Conservation (phyloP, 2,329 filamentous ascomycete species). For the Aspergillus flavus region DNA sequence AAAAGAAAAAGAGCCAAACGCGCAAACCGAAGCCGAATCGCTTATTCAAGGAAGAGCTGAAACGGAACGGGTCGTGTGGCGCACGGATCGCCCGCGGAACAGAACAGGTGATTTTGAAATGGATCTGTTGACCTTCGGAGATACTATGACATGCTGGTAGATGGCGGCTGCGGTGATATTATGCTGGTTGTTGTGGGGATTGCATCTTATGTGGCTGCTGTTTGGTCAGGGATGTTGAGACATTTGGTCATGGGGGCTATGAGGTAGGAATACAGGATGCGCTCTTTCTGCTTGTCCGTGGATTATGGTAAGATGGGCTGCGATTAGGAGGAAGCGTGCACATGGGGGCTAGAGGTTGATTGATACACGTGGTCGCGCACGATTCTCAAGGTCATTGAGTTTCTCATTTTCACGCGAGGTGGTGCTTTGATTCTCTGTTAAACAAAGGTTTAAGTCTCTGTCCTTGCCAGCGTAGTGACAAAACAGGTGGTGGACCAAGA, state of each 20-base stretch:
- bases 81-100: background rate
- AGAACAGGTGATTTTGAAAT: background rate
- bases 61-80: background rate
- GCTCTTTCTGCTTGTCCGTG: background rate
- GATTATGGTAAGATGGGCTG: background rate
- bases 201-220: background rate
- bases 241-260: background rate
- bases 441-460: background rate
- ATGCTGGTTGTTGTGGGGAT: background rate
- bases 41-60: background rate
- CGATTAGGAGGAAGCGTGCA: background rate
- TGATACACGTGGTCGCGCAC: background rate
- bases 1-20: background rate
- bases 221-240: background rate
- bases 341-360: background rate
- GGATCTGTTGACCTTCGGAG: background rate
- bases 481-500: background rate
- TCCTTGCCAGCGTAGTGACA: background rate
- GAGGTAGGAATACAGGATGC: background rate
- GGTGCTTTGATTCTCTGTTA: background rate
- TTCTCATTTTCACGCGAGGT: background rate
- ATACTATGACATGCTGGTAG: background rate
- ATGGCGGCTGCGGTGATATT: background rate
- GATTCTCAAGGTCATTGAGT: background rate
- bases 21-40: background rate